Base-by-base conservation (phyloP, 2,329 filamentous ascomycete species). In the Fusarium illudens region DNA sequence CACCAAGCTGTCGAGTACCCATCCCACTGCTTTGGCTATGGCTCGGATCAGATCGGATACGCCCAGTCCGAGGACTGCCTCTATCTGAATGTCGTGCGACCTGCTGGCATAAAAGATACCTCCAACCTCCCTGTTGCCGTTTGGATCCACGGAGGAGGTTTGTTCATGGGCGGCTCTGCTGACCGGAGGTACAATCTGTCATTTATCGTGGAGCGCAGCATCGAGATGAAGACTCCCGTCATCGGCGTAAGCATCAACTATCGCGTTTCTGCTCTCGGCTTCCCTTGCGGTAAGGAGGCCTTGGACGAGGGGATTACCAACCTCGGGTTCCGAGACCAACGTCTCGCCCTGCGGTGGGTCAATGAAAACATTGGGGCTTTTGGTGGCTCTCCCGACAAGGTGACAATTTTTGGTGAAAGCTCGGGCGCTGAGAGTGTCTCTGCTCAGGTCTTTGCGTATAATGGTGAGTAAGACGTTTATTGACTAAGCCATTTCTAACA, bases 51-150 rank as follows among this genome's bases (percentile, higher is more conserved):
- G 65, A 57, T 61, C 11, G 64, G 62, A 7, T 71, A 71, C 25
- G 42, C 54, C 0, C 63, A 68, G 50, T 73, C 79, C 11, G 88
- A 90, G 70, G 85, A 89, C 70, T 90, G 89, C 64, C 79, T 90
- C 4, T 88, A 86, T 44, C 77, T 90, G 63, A 90, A 90, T 68
- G 81, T 91, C 8, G 79, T 90, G 25, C 82, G 88, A 4, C 86
- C 87, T 0, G 76, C 83, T 9, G 82, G 83, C 6, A 77, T 82
- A 5, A 73, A 79, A 9, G 64, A 75, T 30, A 69, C 72, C 8
- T 74, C 75, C 3, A 80, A 76, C 11, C 78, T 90, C 3, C 88
- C 87, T 0, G 84, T 89, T 7, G 82, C 81, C 11, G 80, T 88
- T 0, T 89, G 87, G 86, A 87, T 89, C 44, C 84, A 89, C 59